Evolutionary conservation across 805 yeast genomes (phyloP).

Genomic region (Ogataea wickerhamii): DNA sequence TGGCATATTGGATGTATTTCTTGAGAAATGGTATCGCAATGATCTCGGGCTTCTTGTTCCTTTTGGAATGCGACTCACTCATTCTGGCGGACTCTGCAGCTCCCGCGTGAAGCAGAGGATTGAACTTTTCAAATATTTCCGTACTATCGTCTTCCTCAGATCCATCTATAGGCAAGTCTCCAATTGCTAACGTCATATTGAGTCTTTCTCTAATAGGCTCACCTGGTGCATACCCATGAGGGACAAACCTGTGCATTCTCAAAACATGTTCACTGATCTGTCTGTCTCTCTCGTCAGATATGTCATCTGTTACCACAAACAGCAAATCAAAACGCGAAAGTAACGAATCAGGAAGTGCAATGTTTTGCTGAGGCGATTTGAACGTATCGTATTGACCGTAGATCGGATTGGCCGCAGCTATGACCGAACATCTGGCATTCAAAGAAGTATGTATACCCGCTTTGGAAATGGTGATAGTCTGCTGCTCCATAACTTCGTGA

Average conservation of each 20-base stretch:
- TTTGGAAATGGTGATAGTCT: conserved; percentile 95
- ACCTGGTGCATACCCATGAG: conserved; percentile 87
- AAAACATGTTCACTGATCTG: conserved; percentile 90
- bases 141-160: conserved; percentile 47
- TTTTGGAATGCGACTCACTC: conserved; percentile 23
- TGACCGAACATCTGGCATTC: conserved; percentile 93
- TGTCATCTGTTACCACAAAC: conserved; percentile 95
- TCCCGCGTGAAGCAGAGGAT: conserved; percentile 79
- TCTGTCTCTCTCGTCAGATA: conserved; percentile 79
- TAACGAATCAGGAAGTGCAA: conserved; percentile 94
- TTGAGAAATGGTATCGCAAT: conserved; percentile 82
- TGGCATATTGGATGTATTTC: conserved; percentile 92
- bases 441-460: conserved; percentile 97
- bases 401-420: conserved; percentile 97
- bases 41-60: conserved; percentile 41
- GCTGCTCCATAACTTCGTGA: conserved; percentile 99
- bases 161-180: conserved; percentile 51
- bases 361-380: conserved; percentile 93
- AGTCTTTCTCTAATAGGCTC: conserved; percentile 84
- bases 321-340: conserved; percentile 94
- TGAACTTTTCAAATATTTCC: conserved; percentile 79
- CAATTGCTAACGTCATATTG: conserved; percentile 74
- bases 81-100: conserved; percentile 41
- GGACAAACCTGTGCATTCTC: conserved; percentile 85
- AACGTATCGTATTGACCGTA: conserved; percentile 95